Base-by-base conservation (phyloP, 805 yeast genomes). In the Ogataea parapolymorpha region DNA sequence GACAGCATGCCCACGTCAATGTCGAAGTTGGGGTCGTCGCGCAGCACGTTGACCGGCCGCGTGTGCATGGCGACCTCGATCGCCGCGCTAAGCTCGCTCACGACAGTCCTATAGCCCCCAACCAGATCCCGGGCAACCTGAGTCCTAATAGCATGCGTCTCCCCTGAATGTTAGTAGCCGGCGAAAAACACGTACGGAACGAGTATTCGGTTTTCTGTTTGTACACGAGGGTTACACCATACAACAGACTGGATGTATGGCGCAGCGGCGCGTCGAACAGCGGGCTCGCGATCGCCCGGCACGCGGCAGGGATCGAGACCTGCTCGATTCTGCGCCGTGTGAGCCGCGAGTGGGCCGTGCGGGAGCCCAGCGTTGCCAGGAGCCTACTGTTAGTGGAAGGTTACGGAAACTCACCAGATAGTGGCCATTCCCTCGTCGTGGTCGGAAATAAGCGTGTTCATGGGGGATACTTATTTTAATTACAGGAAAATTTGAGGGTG, bases 221-320 rank as follows among this genome's bases (percentile, higher is more conserved):
- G 53, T 73, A 75, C 20, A 71, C 62, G 32, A 78, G 46, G 1
- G 76, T 61, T 1, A 74, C 59, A 0, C 83, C 83, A 48, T 71
- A 67, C 41, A 78, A 52, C 8, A 78, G 55, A 36, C 58, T 68
- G 0, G 80, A 71, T 0, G 66, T 55, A 13, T 66, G 58, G 31
- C 79, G 55, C 28, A 66, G 43, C 1, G 65, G 49, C 13, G 55
- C 24, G 2, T 43, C 46, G 9, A 44, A 32, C 2, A 50, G 37
- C 10, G 58, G 51, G 12, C 48, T 35, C 2, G 43, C 37, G 10
- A 68, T 58, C 5, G 55, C 49, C 3, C 49, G 44, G 50, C 81
- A 75, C 2, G 68, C 59, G 2, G 54, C 49, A 2, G 79, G 74
- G 16, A 77, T 70, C 1, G 73, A 65, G 2, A 66, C 47, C 4